Percentiles rank a stretch among this genome's conserved stretches.
Conservation (phyloP, 1,139 yeast species). For the Hyphopichia khmerensis region DNA sequence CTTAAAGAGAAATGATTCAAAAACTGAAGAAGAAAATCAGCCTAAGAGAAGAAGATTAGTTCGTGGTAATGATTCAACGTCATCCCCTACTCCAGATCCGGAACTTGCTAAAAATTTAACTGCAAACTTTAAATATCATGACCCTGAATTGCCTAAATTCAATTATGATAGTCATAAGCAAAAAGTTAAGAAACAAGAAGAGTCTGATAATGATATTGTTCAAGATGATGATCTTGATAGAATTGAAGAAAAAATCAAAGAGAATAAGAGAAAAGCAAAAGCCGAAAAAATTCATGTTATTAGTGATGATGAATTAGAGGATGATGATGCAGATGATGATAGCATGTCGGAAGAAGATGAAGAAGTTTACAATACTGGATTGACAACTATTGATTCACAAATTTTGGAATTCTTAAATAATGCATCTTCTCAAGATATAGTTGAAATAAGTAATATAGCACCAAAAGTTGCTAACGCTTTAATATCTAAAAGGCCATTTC, state of each 20-base stretch:
- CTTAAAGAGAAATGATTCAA: constrained; percentile 7
- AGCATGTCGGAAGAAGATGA: constrained; percentile 42
- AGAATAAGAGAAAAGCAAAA: constrained; percentile 33
- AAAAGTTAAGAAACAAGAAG: constrained; percentile 1
- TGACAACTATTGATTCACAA: constrained; percentile 58
- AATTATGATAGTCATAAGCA: constrained; percentile 1
- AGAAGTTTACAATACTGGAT: constrained; percentile 33
- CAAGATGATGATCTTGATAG: constrained; percentile 39
- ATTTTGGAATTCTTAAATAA: constrained; percentile 76
- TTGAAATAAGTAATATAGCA: constrained; percentile 74
- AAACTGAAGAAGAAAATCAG: constrained; percentile 11
- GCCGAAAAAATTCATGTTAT: constrained; percentile 22
- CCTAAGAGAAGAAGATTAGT: constrained; percentile 37
- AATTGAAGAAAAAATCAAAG: constrained; percentile 37
- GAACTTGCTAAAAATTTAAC: constrained; percentile 2
- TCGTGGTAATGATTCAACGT: constrained; percentile 21
- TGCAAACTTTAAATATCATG: constrained; percentile 12
- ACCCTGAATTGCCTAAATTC: constrained; percentile 8
- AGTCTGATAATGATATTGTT: constrained; percentile 12
- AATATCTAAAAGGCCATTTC: constrained; percentile 66
- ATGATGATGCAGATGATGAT: constrained; percentile 39
- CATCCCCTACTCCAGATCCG: constrained; percentile 6
- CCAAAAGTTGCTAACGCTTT: constrained; percentile 66
- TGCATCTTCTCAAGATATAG: constrained; percentile 71
- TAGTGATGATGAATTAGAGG: constrained; percentile 47